These are phyloP conservation scores for Tulasnella sp. DNA, from an alignment of 768 basidiomycete species.

Conservation along the genomic window DNA sequence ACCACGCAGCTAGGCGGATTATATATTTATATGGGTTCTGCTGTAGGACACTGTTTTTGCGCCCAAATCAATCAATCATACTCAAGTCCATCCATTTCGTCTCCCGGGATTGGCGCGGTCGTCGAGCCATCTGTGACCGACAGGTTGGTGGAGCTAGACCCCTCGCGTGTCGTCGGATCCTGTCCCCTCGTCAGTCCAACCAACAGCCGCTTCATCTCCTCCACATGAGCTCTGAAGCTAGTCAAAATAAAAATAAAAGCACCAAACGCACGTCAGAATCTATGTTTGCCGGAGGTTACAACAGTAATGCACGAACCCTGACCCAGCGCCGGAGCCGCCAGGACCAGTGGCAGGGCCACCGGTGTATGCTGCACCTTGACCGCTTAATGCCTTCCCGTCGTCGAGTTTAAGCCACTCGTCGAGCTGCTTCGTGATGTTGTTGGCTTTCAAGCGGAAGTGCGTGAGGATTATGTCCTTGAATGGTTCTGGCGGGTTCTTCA, in stretches of 20 bases:
- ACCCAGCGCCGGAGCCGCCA: constrained; percentile 7
- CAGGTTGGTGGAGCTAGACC: neutral
- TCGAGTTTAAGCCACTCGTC: constrained; percentile 68
- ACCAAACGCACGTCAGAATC: neutral
- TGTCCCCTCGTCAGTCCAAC: constrained; percentile 1
- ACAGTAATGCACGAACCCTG: neutral
- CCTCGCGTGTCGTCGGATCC: neutral
- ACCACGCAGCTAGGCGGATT: too few species aligned
- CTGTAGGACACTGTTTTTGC: too few species aligned
- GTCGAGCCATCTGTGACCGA: neutral
- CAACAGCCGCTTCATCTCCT: constrained; percentile 46
- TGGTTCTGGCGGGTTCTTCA: constrained; percentile 72
- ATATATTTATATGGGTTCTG: too few species aligned
- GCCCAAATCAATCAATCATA: neutral
- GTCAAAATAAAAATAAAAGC: neutral
- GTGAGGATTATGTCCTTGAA: constrained; percentile 81
- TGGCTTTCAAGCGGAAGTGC: constrained; percentile 80
- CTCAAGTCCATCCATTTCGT: neutral
- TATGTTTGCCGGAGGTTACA: neutral
- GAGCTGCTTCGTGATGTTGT: constrained; percentile 55
- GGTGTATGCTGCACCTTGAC: constrained; percentile 36
- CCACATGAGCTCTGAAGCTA: constrained; percentile 50
- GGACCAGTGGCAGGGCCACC: neutral
- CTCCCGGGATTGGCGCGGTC: neutral
- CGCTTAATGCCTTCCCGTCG: constrained; percentile 49